Evolutionary conservation across 176 grass and related monocot species (phyloP), one percentile per base, ranked within the genome.

Genomic region (Oryza rufipogon): DNA sequence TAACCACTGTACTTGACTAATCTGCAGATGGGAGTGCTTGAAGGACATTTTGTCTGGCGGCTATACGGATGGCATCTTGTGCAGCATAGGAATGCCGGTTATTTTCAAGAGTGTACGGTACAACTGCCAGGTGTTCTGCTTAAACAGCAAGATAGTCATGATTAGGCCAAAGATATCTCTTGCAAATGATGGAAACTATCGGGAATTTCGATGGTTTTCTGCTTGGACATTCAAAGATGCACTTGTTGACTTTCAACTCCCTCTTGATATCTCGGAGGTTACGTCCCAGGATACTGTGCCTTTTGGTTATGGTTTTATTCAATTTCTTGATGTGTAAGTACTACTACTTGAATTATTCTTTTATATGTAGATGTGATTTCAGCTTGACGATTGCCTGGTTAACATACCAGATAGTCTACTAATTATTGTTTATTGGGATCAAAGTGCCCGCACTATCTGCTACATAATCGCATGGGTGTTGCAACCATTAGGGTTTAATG

Each of bases 141-240:
- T 98, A 77, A 91, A 98, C 36, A 79, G 91, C 60, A 91, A 86
- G 80, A 98, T 95, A 90, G 77, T 98, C 26, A 91, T 98, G 95
- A 98, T 98, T 61, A 87, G 95, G 12, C 95, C 95, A 16, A 98
- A 98, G 85, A 91, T 95, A 89, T 89, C 80, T 76, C 91, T 98
- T 76, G 95, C 95, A 86, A 95, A 98, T 77, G 95, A 98, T 82
- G 95, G 92, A 44, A 98, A 98, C 75, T 98, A 98, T 75, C 86
- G 92, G 78, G 95, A 98, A 87, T 95, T 95, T 77, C 89, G 95
- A 7, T 98, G 95, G 95, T 98, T 98, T 76, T 98, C 95, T 85
- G 79, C 92, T 83, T 98, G 95, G 95, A 92, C 82, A 78, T 82
- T 87, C 66, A 98, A 92, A 85, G 91, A 95, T 19, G 79, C 84